Base-by-base conservation (phyloP, 1,139 yeast genomes). In the Scheffersomyces insectosa region DNA sequence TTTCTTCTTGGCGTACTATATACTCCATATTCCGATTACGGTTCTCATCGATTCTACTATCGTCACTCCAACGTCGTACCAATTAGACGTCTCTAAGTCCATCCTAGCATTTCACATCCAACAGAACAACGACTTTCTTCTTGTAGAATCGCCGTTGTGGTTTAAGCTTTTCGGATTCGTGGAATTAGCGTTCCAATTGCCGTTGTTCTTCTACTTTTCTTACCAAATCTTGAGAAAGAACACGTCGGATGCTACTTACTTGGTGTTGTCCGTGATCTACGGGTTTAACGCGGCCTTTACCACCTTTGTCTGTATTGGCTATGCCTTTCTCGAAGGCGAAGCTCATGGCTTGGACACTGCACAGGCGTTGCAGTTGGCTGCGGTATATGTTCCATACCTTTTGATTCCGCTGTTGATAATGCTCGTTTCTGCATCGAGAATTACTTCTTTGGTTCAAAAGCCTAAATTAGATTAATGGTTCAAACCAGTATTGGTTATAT, bases 221-320 rank as follows among this genome's bases (percentile, higher is more conserved):
- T 45, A 45, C 31, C 48, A 50, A 23, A 50, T 63, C 39, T 46
- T 55, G 9, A 41, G 42, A 13, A 42, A 37, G 7, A 42, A 51
- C 33, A 42, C 33, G 10, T 42, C 56, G 38, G 57, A 62, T 34
- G 57, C 62, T 20, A 65, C 78, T 12, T 81, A 78, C 55, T 31
- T 31, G 34, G 73, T 81, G 11, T 73, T 72, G 60, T 63, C 81
- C 52, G 62, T 83, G n/a, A 59, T 84, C 11, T 88, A 88, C 59
- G 95, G 89, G 4, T 79, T 86, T 56, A 88, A 86, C 58, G 96
- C 96, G 0, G 68, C 82, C 9, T 72, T 84, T 44, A 85, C 95
- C 10, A 87, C 95, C 0, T 63, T 82, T 36, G 81, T 82, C 9
- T 88, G 96, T 58, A 55, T 83, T 35, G 57, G 71, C 7, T 71